Conservation (phyloP, 768 basidiomycete species). For the Sarcomyxa edulis region DNA sequence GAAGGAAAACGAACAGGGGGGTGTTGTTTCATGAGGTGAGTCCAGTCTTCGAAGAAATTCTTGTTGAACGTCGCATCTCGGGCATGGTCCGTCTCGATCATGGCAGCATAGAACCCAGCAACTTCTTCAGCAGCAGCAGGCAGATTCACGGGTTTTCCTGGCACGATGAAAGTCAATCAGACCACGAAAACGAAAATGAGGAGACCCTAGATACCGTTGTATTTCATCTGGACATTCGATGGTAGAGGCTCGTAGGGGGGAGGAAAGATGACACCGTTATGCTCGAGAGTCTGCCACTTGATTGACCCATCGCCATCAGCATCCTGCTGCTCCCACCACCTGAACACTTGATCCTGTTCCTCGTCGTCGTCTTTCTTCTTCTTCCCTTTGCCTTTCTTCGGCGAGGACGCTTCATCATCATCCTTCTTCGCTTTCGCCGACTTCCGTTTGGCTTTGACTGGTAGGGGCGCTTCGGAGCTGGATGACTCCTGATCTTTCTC, state of each 20-base stretch:
- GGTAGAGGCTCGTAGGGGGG: constrained; percentile 90
- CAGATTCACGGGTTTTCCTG: constrained; percentile 76
- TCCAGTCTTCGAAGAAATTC: constrained; percentile 95
- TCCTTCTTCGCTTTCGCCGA: constrained; percentile 31
- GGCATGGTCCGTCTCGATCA: constrained; percentile 91
- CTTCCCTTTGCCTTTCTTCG: constrained; percentile 36
- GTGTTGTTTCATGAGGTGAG: constrained; percentile 65
- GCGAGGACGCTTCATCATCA: constrained; percentile 21
- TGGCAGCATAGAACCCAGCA: constrained; percentile 90
- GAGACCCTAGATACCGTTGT: constrained; percentile 59
- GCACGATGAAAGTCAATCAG: constrained; percentile 4
- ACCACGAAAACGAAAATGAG: constrained; percentile 4
- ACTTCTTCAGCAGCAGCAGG: constrained; percentile 91
- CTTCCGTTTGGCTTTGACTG: constrained; percentile 39
- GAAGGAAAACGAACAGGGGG: constrained; percentile 65
- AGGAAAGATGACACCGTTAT: constrained; percentile 93
- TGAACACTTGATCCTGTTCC: constrained; percentile 70
- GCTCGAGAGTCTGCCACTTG: constrained; percentile 96
- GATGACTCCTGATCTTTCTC: constrained; percentile 45
- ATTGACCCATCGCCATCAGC: constrained; percentile 67
- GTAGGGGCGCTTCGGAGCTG: constrained; percentile 36
- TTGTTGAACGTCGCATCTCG: constrained; percentile 83
- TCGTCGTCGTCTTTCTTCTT: constrained; percentile 58
- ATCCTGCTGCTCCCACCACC: constrained; percentile 80
- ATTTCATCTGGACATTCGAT: constrained; percentile 84